Evolutionary conservation across 202 grass and related monocot species (phyloP).

Genomic region (Setaria italica): DNA sequence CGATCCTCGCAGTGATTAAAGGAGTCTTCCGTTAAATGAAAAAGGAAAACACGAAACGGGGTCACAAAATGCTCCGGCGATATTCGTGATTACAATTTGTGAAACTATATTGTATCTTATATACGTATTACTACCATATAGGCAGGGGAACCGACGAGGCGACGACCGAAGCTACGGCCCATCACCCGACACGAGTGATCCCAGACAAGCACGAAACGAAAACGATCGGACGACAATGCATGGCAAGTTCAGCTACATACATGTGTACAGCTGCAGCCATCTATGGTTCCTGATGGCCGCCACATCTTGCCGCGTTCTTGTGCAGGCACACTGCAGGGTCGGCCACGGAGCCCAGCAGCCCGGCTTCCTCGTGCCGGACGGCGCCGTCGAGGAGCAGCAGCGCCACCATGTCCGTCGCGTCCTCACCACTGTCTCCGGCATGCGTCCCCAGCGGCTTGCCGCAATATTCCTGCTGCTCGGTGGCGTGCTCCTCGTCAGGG

Average conservation of each 20-base stretch:
- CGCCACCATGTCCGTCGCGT: slow-evolving; percentile 36
- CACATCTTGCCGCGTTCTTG: background rate
- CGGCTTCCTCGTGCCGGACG: slow-evolving; percentile 21
- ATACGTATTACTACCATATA: background rate
- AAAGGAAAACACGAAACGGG: background rate
- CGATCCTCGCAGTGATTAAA: too few relatives aligned
- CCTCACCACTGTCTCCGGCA: background rate
- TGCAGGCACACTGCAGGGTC: slow-evolving; percentile 20
- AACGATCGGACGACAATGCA: background rate
- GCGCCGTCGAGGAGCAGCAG: slow-evolving; percentile 33
- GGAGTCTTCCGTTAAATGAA: background rate
- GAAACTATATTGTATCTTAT: background rate
- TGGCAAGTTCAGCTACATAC: background rate
- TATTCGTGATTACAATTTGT: background rate
- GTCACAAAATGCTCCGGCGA: background rate
- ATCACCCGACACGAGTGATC: background rate
- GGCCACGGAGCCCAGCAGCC: slow-evolving; percentile 38
- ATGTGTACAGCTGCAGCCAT: background rate
- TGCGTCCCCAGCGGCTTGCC: background rate
- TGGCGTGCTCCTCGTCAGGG: slow-evolving; percentile 21
- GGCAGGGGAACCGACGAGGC: background rate
- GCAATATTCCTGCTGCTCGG: slow-evolving; percentile 1
- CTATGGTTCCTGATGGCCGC: background rate
- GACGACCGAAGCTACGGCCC: background rate
- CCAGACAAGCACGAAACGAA: background rate